phyloP scores from a whole-genome alignment of 116 monocot genomes.

The Papilionanthe hybrid region DNA sequence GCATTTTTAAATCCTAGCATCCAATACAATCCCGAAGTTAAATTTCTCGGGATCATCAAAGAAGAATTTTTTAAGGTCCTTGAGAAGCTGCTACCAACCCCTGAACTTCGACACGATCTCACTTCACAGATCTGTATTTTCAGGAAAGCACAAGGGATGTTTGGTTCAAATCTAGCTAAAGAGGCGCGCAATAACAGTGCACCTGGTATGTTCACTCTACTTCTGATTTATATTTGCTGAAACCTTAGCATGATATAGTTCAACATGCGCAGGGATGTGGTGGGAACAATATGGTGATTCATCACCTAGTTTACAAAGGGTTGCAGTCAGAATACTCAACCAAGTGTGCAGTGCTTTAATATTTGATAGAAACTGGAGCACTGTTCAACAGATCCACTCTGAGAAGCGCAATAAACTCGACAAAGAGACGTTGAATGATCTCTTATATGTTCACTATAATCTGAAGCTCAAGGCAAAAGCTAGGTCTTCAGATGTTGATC shows the following conservation, averaged over 20 bases:
- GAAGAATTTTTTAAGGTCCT: slow-evolving; percentile 76
- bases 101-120: slow-evolving; percentile 71
- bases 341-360: slow-evolving; percentile 77
- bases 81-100: slow-evolving; percentile 67
- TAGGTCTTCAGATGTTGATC: slow-evolving; percentile 51
- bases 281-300: slow-evolving; percentile 99
- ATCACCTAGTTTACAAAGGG: slow-evolving; percentile 63
- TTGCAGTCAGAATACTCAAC: slow-evolving; percentile 77
- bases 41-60: slow-evolving; percentile 72
- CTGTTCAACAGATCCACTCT: slow-evolving; percentile 53
- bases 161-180: slow-evolving; percentile 77
- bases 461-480: slow-evolving; percentile 56
- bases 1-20: slow-evolving; percentile 90
- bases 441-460: slow-evolving; percentile 83
- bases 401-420: slow-evolving; percentile 85
- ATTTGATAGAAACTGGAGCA: slow-evolving; percentile 54
- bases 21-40: slow-evolving; percentile 87
- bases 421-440: slow-evolving; percentile 68
- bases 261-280: slow-evolving; percentile 67
- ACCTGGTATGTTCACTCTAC: slow-evolving; percentile 42
- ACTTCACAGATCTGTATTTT: slow-evolving; percentile 64
- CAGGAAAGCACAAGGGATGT: slow-evolving; percentile 87
- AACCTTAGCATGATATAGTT: neutral
- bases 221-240: neutral
- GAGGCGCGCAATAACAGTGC: slow-evolving; percentile 71